Evolutionary conservation across 192 early-diverging fungal genomes (phyloP).

Genomic region (Coemansia sp.): DNA sequence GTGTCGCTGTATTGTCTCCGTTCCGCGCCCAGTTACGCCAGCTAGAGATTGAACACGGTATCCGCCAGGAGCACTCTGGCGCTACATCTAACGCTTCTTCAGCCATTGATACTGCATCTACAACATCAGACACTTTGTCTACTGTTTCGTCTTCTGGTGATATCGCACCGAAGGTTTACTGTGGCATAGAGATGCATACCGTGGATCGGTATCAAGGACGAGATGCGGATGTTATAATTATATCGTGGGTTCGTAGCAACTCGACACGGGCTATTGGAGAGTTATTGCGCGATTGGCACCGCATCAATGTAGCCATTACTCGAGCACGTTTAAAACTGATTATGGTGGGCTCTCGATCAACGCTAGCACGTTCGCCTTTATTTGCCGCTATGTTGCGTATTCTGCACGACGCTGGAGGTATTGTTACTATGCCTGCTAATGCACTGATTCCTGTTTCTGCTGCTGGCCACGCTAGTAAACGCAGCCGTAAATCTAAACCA

Average conservation of each 20-base stretch:
- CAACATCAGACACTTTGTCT: background rate
- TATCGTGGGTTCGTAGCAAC: constrained; percentile 89
- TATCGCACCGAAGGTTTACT: background rate
- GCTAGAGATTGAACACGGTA: constrained; percentile 45
- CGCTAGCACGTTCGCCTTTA: constrained; percentile 61
- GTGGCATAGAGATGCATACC: constrained; percentile 74
- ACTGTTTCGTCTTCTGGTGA: background rate
- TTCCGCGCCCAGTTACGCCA: constrained; percentile 71
- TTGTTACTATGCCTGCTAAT: constrained; percentile 27
- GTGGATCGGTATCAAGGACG: constrained; percentile 94
- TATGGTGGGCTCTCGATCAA: constrained; percentile 79
- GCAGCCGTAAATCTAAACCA: background rate
- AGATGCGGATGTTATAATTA: constrained; percentile 87
- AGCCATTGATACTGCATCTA: background rate
- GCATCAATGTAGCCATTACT: constrained; percentile 94
- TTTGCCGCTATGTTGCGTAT: constrained; percentile 58
- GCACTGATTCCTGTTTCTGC: constrained; percentile 13
- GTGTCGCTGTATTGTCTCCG: constrained; percentile 83
- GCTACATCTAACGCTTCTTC: background rate
- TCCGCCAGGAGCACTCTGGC: constrained; percentile 10
- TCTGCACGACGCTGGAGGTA: constrained; percentile 10
- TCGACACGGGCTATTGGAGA: constrained; percentile 69
- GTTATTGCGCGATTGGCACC: constrained; percentile 83
- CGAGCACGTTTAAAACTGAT: constrained; percentile 85
- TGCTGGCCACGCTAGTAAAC: background rate